These are phyloP conservation scores for Lanzia echinophila DNA, from an alignment of 2,329 filamentous ascomycete species.

Conservation along the genomic window DNA sequence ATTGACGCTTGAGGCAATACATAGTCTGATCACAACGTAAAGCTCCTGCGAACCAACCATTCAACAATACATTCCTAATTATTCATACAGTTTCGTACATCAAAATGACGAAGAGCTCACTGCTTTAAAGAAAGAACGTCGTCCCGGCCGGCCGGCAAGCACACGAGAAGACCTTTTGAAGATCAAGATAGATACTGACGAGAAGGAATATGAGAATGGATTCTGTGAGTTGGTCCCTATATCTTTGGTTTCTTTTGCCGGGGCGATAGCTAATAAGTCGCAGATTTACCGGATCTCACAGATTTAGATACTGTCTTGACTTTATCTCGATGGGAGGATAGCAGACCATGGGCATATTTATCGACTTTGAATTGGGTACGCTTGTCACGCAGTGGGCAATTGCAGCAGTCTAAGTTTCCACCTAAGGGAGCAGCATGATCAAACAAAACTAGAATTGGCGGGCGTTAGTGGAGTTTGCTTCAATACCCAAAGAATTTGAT, in stretches of 20 bases:
- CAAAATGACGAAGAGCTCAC: conserved; percentile 67
- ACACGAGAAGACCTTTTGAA: conserved; percentile 71
- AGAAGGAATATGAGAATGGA: conserved; percentile 74
- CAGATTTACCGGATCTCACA: conserved; percentile 69
- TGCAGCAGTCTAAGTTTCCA: conserved; percentile 70
- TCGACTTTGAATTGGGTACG: conserved; percentile 71
- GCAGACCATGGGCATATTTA: conserved; percentile 69
- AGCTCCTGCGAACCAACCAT: conserved; percentile 29
- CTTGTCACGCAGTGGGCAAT: conserved; percentile 56
- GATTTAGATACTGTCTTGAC: conserved; percentile 56
- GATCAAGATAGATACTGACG: conserved; percentile 61
- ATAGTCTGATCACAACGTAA: conserved; percentile 56
- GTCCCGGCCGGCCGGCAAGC: conserved; percentile 72
- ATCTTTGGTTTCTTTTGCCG: not conserved
- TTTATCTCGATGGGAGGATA: conserved; percentile 76
- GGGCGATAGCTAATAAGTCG: conserved; percentile 13
- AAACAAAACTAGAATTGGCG: conserved; percentile 4
- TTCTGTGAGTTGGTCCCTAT: conserved; percentile 56
- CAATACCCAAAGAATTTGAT: conserved; percentile 12
- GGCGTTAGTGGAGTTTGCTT: conserved; percentile 12
- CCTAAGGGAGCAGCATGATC: conserved; percentile 46
- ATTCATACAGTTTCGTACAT: conserved; percentile 47
- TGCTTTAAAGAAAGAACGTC: conserved; percentile 58
- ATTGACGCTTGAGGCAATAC: conserved; percentile 50
- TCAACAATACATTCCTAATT: not conserved